A percentile compares a stretch with the other conserved stretches of the same genome.
phyloP scores from a whole-genome alignment of 139 green algal species.

The Ettlia oleoabundans region DNA sequence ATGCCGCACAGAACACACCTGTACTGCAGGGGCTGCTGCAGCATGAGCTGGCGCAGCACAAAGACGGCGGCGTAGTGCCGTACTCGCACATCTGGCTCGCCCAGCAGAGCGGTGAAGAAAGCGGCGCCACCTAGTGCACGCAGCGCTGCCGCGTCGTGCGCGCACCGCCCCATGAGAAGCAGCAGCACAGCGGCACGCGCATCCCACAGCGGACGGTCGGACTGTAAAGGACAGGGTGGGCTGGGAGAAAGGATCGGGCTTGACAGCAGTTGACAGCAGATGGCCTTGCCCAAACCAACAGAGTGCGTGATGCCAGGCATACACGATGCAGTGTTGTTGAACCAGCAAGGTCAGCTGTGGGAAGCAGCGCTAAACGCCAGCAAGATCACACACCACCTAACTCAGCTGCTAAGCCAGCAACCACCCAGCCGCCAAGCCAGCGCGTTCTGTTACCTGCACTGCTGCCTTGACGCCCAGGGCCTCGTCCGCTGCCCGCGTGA shows the following conservation, averaged over 20 bases:
- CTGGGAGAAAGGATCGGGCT: neutral
- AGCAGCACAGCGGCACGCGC: constrained; percentile 50
- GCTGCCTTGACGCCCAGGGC: constrained; percentile 32
- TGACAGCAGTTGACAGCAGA: no score
- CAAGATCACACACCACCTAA: no score
- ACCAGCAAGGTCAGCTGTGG: no score
- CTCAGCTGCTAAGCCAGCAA: neutral
- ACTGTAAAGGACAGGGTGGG: neutral
- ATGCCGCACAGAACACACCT: no score
- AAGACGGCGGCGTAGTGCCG: constrained; percentile 44
- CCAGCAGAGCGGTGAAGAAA: constrained; percentile 43
- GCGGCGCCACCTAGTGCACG: constrained; percentile 14
- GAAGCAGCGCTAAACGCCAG: no score
- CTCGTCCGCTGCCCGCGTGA: neutral
- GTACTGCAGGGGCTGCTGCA: constrained; percentile 26
- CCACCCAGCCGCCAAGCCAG: neutral
- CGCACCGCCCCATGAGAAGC: constrained; percentile 54
- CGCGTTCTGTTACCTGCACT: constrained; percentile 11
- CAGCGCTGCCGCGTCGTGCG: constrained; percentile 21
- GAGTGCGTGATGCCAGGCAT: no score
- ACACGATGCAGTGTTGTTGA: no score
- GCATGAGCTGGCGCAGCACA: constrained; percentile 47
- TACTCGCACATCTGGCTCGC: constrained; percentile 37
- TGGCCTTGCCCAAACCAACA: no score
- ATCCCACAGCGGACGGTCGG: constrained; percentile 44